These are phyloP conservation scores for Acanthamoeba healyi DNA, from an alignment of 208 protist genomes.

Conservation along the genomic window DNA sequence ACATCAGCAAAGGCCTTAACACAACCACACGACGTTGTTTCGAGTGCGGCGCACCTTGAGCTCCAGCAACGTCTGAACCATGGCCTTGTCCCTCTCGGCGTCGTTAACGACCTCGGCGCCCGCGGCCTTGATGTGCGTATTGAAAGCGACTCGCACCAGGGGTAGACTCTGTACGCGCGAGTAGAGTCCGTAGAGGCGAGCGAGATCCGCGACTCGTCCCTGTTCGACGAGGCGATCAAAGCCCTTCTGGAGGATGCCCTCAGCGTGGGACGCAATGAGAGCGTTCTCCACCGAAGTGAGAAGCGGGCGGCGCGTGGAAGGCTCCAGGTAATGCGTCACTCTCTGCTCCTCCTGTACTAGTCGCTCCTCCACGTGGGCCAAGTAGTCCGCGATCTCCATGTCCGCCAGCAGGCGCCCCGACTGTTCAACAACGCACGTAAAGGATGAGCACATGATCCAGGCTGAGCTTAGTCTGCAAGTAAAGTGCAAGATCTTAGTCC, in stretches of 20 bases:
- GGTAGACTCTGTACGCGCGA: constrained; percentile 72
- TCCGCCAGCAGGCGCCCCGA: neutral
- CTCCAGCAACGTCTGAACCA: constrained; percentile 92
- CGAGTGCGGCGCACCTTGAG: constrained; percentile 87
- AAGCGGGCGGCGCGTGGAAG: constrained; percentile 77
- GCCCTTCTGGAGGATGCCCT: constrained; percentile 75
- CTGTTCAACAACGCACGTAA: neutral
- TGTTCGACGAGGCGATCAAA: constrained; percentile 54
- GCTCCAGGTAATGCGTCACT: constrained; percentile 83
- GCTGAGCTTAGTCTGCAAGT: neutral
- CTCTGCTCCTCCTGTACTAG: constrained; percentile 83
- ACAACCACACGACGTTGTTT: neutral
- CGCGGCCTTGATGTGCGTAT: constrained; percentile 80
- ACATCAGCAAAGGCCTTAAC: constrained; percentile 14
- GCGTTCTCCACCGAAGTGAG: constrained; percentile 75
- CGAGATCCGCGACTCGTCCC: constrained; percentile 75
- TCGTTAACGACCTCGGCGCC: constrained; percentile 83
- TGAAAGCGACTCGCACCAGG: constrained; percentile 71
- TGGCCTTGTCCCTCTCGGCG: constrained; percentile 82
- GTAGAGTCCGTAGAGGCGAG: constrained; percentile 79
- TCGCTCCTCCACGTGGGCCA: constrained; percentile 82
- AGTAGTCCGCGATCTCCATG: constrained; percentile 80
- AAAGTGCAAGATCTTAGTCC: neutral
- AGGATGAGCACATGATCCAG: neutral
- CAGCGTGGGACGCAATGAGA: constrained; percentile 81